A percentile compares a stretch with the other conserved stretches of the same genome.
phyloP scores from a whole-genome alignment of 2,329 filamentous ascomycete genomes.

The Aureobasidium sp. region DNA sequence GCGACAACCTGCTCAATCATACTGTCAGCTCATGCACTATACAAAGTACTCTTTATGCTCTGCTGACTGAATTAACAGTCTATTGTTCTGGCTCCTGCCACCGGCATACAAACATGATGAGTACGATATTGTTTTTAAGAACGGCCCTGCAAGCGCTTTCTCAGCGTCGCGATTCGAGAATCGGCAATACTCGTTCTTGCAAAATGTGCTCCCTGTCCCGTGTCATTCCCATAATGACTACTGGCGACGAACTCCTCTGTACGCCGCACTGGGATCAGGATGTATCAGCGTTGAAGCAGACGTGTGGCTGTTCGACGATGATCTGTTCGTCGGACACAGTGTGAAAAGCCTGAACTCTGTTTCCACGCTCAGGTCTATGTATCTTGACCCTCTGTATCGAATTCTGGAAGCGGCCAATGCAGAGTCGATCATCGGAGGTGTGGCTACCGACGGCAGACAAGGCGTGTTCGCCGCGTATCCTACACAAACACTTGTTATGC shows the following conservation, averaged over 20 bases:
- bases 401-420: background rate
- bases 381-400: slow-evolving; percentile 43
- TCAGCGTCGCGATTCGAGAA: background rate
- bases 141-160: slow-evolving; percentile 22
- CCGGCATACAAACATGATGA: background rate
- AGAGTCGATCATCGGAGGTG: background rate
- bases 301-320: slow-evolving; percentile 45
- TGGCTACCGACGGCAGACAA: slow-evolving; percentile 20
- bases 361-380: slow-evolving; percentile 45
- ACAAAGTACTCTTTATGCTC: too few relatives aligned
- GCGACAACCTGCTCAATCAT: background rate
- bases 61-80: background rate
- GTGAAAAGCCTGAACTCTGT: slow-evolving; percentile 39
- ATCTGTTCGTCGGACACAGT: slow-evolving; percentile 50
- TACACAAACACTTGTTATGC: slow-evolving; percentile 43
- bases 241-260: slow-evolving; percentile 49
- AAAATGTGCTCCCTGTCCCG: slow-evolving; percentile 37
- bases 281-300: slow-evolving; percentile 53
- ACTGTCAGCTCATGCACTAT: background rate
- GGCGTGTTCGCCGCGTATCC: slow-evolving; percentile 48
- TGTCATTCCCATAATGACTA: slow-evolving; percentile 53
- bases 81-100: background rate
- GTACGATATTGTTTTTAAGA: background rate
- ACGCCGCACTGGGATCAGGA: slow-evolving; percentile 48
- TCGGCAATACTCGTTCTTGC: background rate